Evolutionary conservation across 225 moss, liverwort and hornwort genomes (phyloP).

Genomic region (Polytrichum formosum): DNA sequence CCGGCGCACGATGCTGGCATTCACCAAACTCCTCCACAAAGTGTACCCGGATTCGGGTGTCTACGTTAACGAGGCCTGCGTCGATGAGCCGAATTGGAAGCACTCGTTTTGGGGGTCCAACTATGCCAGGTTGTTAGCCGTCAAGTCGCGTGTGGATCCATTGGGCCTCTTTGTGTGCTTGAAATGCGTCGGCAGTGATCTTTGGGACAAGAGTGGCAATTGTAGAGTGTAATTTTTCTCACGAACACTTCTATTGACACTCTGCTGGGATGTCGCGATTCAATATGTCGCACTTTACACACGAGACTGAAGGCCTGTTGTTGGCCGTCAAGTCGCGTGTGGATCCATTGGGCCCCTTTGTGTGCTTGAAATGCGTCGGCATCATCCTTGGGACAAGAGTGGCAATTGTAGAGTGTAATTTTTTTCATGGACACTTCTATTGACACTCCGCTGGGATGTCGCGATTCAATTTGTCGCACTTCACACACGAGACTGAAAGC

Average conservation of each 20-base stretch:
- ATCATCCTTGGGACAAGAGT: slow-evolving; percentile 19
- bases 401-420: too few species aligned
- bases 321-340: slow-evolving; percentile 18
- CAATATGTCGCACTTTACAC: too few species aligned
- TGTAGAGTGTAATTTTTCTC: background rate
- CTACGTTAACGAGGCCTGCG: slow-evolving; percentile 25
- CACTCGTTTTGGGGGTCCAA: slow-evolving; percentile 32
- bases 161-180: slow-evolving; percentile 25
- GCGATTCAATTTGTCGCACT: too few species aligned
- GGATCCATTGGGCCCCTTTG: slow-evolving; percentile 27
- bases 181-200: slow-evolving; percentile 37
- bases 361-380: slow-evolving; percentile 34
- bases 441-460: too few species aligned
- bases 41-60: slow-evolving; percentile 31
- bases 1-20: slow-evolving; percentile 2
- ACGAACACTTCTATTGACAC: too few species aligned
- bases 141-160: slow-evolving; percentile 28
- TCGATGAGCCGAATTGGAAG: slow-evolving; percentile 27
- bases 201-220: slow-evolving; percentile 20
- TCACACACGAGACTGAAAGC: too few species aligned
- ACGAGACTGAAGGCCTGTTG: background rate
- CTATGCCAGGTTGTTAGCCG: slow-evolving; percentile 23
- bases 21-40: slow-evolving; percentile 11
- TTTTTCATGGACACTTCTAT: too few species aligned
- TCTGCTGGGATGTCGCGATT: too few species aligned